Base-by-base conservation (phyloP, 179 eudicot genomes). In the Spergularia azorica region DNA sequence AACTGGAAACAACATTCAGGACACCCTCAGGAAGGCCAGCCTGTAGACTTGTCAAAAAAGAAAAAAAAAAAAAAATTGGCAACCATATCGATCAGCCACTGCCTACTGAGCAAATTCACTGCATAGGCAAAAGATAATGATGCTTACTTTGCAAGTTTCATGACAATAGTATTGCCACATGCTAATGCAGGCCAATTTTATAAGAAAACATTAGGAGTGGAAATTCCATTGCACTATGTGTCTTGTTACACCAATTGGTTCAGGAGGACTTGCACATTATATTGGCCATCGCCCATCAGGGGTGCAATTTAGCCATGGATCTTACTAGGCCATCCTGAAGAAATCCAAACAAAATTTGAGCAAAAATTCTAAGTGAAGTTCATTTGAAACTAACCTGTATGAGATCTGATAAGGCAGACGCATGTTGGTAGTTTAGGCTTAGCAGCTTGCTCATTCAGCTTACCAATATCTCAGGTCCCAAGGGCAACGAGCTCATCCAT, bases 1-100 rank as follows among this genome's bases (percentile, higher is more conserved):
- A 91, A 62, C 98, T 97, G 8, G 92, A 84, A 32, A 92, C 71
- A 2, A 92, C 90, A 76, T 92, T 94, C 3, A 94, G 9, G 46
- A 91, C 98, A 48, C 98, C 97, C 26, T 89, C 95, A 12, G 98
- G 98, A 62, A 94, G 80, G 52, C 98, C 95, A 52, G 95, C 95
- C 95, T 91, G 41, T 43, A 58, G 6, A 7, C n/a, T n/a, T n/a
- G n/a, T n/a, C n/a, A n/a, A n/a, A n/a, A n/a, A n/a, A n/a, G n/a
- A n/a, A n/a, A n/a, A n/a, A n/a, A n/a, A n/a, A n/a, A n/a, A n/a
- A n/a, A n/a, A n/a, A n/a, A n/a, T n/a, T 26, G 26, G 26, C 26
- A 26, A 26, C 26, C 26, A 26, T 26, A 26, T 26, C 26, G 26
- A 26, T 26, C 26, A 26, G 26, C 26, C 26, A 26, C 26, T 26